A percentile compares a stretch with the other conserved stretches of the same genome.
These are phyloP conservation scores for Cryptococcus wingfieldii DNA, from an alignment of 1,284 basidiomycete species.

Conservation along the genomic window DNA sequence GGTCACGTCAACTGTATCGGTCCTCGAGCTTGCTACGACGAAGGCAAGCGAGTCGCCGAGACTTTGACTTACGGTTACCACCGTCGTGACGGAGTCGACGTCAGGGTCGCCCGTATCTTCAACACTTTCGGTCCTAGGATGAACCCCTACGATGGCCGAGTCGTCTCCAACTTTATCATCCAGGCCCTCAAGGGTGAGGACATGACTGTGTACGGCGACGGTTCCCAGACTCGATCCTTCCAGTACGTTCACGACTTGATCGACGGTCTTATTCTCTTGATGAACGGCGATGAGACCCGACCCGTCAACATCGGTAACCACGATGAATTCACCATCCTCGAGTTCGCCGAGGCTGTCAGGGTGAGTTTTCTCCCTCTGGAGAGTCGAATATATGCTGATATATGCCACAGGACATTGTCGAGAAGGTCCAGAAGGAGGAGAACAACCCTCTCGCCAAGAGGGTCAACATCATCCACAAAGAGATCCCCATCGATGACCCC, in stretches of 20 bases:
- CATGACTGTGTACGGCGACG: slow-evolving; percentile 96
- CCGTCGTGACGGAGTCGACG: slow-evolving; percentile 88
- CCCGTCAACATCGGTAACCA: slow-evolving; percentile 93
- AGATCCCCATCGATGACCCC: slow-evolving; percentile 88
- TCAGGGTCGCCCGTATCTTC: slow-evolving; percentile 93
- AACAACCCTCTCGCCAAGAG: slow-evolving; percentile 57
- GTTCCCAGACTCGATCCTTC: slow-evolving; percentile 92
- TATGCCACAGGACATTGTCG: slow-evolving; percentile 62
- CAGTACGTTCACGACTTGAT: slow-evolving; percentile 66
- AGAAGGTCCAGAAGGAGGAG: slow-evolving; percentile 80
- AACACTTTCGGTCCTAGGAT: slow-evolving; percentile 62
- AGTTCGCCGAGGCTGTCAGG: slow-evolving; percentile 81
- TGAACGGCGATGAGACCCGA: slow-evolving; percentile 85
- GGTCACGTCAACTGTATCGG: slow-evolving; percentile 98
- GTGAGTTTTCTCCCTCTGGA: slow-evolving; percentile 18
- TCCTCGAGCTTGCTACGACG: slow-evolving; percentile 95
- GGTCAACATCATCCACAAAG: slow-evolving; percentile 73
- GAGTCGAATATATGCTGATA: neutral
- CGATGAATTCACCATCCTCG: slow-evolving; percentile 89
- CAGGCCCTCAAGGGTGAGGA: slow-evolving; percentile 93
- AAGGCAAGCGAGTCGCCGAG: slow-evolving; percentile 93
- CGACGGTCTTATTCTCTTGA: slow-evolving; percentile 71
- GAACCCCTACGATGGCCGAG: slow-evolving; percentile 93
- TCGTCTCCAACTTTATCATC: slow-evolving; percentile 97
- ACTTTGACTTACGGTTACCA: slow-evolving; percentile 93